Conservation (phyloP, 2,329 filamentous ascomycete genomes). For the Cryphonectria parasitica region DNA sequence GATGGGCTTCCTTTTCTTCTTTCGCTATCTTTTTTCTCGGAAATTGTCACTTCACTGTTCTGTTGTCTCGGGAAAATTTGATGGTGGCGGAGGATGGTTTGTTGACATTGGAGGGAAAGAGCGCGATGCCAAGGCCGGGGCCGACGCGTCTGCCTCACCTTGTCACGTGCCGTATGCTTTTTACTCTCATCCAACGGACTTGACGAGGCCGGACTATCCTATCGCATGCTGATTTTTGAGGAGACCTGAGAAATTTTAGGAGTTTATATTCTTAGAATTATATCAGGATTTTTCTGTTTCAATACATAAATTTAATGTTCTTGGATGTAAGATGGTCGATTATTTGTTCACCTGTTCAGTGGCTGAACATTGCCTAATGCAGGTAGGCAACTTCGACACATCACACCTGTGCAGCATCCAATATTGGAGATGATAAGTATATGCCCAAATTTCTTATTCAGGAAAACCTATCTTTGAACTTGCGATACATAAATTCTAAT, state of each 20-base stretch:
- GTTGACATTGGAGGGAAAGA: slow-evolving; percentile 24
- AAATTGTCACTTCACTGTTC: slow-evolving; percentile 6
- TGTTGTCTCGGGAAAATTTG: neutral
- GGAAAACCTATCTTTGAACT: neutral
- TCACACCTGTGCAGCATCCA: slow-evolving; percentile 4
- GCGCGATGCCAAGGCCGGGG: slow-evolving; percentile 22
- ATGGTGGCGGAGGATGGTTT: slow-evolving; percentile 18
- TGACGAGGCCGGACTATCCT: neutral
- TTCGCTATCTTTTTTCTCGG: neutral
- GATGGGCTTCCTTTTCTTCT: neutral
- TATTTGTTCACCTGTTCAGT: neutral
- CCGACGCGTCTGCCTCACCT: slow-evolving; percentile 30
- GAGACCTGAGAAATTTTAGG: neutral
- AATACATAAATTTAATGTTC: no score
- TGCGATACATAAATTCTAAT: neutral
- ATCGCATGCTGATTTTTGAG: no score
- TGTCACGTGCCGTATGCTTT: slow-evolving; percentile 18
- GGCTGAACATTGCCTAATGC: neutral
- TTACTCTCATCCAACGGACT: neutral
- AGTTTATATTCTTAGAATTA: no score
- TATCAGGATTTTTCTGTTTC: no score
- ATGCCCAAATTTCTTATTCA: neutral
- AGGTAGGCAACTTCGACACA: neutral
- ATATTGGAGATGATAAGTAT: neutral
- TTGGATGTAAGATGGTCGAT: no score